Percentiles rank a stretch among this genome's conserved stretches.
phyloP scores from a whole-genome alignment of 2,329 filamentous ascomycete genomes.

The Amphichorda felina region DNA sequence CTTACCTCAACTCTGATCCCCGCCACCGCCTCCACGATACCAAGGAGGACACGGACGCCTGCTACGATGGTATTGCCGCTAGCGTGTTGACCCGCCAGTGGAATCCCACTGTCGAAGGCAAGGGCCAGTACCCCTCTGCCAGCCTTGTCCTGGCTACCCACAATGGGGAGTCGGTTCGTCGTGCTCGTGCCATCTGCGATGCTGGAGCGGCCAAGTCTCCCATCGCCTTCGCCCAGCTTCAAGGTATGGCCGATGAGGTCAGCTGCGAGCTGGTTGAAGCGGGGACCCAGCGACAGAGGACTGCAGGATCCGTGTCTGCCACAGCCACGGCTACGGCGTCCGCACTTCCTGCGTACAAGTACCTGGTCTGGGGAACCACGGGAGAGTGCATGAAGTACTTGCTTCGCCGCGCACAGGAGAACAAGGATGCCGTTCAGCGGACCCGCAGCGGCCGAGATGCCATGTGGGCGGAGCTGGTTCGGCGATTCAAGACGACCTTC shows the following conservation, averaged over 20 bases:
- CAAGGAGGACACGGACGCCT: constrained; percentile 57
- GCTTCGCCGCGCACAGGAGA: constrained; percentile 50
- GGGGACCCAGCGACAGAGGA: constrained; percentile 14
- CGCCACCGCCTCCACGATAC: constrained; percentile 60
- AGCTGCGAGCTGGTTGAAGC: constrained; percentile 48
- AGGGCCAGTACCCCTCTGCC: constrained; percentile 39
- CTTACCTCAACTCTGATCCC: constrained; percentile 60
- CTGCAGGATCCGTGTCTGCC: constrained; percentile 11
- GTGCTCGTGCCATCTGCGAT: constrained; percentile 39
- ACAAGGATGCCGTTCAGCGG: constrained; percentile 55
- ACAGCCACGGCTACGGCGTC: background rate
- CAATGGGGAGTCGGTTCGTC: constrained; percentile 60
- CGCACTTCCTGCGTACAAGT: constrained; percentile 54
- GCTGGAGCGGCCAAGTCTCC: constrained; percentile 25
- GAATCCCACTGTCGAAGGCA: constrained; percentile 20
- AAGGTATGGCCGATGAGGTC: constrained; percentile 94
- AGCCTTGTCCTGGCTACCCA: constrained; percentile 70
- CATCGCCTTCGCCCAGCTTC: constrained; percentile 53
- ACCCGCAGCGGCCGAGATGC: constrained; percentile 51
- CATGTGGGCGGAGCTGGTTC: constrained; percentile 48
- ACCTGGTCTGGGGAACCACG: constrained; percentile 57
- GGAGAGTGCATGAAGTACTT: constrained; percentile 83
- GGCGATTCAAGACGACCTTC: constrained; percentile 35
- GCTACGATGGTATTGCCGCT: constrained; percentile 61
- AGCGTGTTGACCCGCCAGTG: constrained; percentile 49